Evolutionary conservation across 1,284 basidiomycete genomes (phyloP).

Genomic region (Pyrrhoderma lamaoense): DNA sequence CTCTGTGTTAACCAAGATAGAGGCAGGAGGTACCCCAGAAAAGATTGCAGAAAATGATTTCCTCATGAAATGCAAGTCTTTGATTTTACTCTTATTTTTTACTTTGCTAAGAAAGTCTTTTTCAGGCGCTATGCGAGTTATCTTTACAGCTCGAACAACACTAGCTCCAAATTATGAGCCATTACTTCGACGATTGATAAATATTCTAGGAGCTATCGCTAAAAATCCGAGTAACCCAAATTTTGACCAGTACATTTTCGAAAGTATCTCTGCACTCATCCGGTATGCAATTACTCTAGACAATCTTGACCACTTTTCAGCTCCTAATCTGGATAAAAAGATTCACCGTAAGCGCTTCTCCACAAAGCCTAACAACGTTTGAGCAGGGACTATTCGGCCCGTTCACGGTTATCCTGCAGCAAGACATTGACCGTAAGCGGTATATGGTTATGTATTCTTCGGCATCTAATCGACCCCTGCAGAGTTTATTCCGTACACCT

Average conservation of each 20-base stretch:
- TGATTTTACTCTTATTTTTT: conserved; percentile 5
- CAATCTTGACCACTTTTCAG: background rate
- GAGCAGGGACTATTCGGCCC: conserved; percentile 82
- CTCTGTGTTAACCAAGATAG: conserved; percentile 77
- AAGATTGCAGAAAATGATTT: conserved; percentile 98
- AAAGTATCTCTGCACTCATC: conserved; percentile 88
- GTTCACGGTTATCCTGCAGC: conserved; percentile 82
- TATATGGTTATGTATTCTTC: background rate
- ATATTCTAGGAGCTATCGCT: conserved; percentile 80
- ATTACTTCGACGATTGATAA: conserved; percentile 71
- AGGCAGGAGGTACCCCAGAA: conserved; percentile 78
- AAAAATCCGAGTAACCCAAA: conserved; percentile 97
- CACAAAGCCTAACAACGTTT: conserved; percentile 64
- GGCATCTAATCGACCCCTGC: conserved; percentile 9
- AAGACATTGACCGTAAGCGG: conserved; percentile 83
- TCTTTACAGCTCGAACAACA: conserved; percentile 80
- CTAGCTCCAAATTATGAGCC: conserved; percentile 63
- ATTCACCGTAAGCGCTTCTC: conserved; percentile 72
- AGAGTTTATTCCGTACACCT: conserved; percentile 98
- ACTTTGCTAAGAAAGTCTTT: background rate
- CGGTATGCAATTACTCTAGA: conserved; percentile 39
- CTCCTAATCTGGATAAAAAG: conserved; percentile 31
- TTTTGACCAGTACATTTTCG: conserved; percentile 97
- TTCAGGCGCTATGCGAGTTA: conserved; percentile 86
- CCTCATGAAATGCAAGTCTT: conserved; percentile 87